Conservation (phyloP, 2,329 filamentous ascomycete genomes). For the Fusarium sublunatum region DNA sequence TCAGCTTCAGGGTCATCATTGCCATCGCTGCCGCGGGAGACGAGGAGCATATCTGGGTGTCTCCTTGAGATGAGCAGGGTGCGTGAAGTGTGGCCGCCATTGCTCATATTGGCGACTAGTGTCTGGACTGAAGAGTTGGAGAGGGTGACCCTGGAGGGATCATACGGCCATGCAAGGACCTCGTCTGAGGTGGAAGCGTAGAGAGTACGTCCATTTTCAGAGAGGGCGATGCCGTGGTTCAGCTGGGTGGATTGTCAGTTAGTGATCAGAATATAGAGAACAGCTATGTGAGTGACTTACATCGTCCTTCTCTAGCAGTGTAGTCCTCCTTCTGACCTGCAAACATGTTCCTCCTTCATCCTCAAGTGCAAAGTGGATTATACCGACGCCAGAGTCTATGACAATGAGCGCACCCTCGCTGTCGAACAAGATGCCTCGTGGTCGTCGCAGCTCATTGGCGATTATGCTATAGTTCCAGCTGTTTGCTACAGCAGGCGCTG, state of each 20-base stretch:
- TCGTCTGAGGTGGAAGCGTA: constrained; percentile 67
- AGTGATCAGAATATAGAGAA: neutral
- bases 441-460: constrained; percentile 55
- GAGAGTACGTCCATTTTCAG: constrained; percentile 62
- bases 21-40: constrained; percentile 71
- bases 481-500: constrained; percentile 52
- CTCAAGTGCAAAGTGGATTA: constrained; percentile 55
- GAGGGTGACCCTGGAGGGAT: constrained; percentile 62
- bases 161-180: constrained; percentile 75
- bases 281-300: constrained; percentile 45
- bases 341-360: constrained; percentile 58
- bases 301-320: constrained; percentile 50
- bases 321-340: constrained; percentile 51
- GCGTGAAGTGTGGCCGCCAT: constrained; percentile 71
- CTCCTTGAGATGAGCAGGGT: constrained; percentile 72
- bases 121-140: constrained; percentile 55
- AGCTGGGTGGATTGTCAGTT: constrained; percentile 53
- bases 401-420: constrained; percentile 58
- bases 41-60: constrained; percentile 67
- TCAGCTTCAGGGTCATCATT: constrained; percentile 70
- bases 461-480: constrained; percentile 60
- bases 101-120: constrained; percentile 71
- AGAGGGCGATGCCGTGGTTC: constrained; percentile 67
- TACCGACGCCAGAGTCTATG: constrained; percentile 56
- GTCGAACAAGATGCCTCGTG: constrained; percentile 61